A percentile compares a stretch with the other conserved stretches of the same genome.
phyloP scores from a whole-genome alignment of 1,284 basidiomycete species.

The Malassezia globosa region DNA sequence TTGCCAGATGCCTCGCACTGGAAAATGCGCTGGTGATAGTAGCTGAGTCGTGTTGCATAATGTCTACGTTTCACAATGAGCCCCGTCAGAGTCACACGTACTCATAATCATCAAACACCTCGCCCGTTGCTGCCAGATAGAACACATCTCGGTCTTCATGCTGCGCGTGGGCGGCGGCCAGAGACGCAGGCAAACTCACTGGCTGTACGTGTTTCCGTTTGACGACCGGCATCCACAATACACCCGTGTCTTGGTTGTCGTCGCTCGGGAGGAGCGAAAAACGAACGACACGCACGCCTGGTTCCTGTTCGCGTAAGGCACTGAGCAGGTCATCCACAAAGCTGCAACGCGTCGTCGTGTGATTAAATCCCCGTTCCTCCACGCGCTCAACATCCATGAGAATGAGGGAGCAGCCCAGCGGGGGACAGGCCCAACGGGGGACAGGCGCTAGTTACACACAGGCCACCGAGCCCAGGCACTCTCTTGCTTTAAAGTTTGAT shows the following conservation, averaged over 20 bases:
- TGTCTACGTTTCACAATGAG: slow-evolving; percentile 54
- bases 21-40: slow-evolving; percentile 84
- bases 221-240: slow-evolving; percentile 37
- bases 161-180: slow-evolving; percentile 3
- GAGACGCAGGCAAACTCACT: slow-evolving; percentile 25
- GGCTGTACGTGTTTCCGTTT: slow-evolving; percentile 39
- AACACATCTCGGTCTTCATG: slow-evolving; percentile 42
- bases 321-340: too few species aligned
- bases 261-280: not conserved
- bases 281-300: not conserved
- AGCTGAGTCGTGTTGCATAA: slow-evolving; percentile 79
- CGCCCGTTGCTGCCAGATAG: slow-evolving; percentile 39
- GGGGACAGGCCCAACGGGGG: too few species aligned
- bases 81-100: too few species aligned
- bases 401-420: too few species aligned
- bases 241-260: too few species aligned
- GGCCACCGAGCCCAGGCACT: too few species aligned
- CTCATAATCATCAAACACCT: slow-evolving; percentile 45
- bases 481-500: too few species aligned
- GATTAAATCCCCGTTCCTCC: not conserved
- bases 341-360: not conserved
- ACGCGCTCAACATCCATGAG: too few species aligned
- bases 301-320: not conserved
- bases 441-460: too few species aligned
- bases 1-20: slow-evolving; percentile 91